Evolutionary conservation across 2,329 filamentous ascomycete genomes (phyloP).

Genomic region (Madurella fahalii): DNA sequence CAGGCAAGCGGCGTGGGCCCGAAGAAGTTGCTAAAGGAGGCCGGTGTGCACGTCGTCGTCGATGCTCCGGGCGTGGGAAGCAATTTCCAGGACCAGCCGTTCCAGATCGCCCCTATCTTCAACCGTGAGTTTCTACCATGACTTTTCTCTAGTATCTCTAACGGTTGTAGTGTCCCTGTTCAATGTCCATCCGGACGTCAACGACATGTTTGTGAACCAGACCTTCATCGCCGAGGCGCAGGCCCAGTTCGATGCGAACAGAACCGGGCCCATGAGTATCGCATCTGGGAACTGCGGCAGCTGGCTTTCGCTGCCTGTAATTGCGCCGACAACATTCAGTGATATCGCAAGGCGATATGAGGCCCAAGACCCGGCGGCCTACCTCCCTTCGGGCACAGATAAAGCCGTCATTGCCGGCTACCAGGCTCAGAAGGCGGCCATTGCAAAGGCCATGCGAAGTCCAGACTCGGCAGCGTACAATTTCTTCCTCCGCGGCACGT

Average conservation of each 20-base stretch:
- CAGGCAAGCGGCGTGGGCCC: slow-evolving; percentile 40
- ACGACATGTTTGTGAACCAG: slow-evolving; percentile 24
- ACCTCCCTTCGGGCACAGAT: slow-evolving; percentile 32
- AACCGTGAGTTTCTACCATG: slow-evolving; percentile 18
- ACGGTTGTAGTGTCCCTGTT: too few species aligned
- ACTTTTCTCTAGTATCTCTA: slow-evolving; percentile 10
- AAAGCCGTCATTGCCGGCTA: slow-evolving; percentile 36
- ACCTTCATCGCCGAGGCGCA: slow-evolving; percentile 27
- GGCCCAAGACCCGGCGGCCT: slow-evolving; percentile 31
- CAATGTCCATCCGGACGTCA: slow-evolving; percentile 18
- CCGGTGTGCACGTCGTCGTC: slow-evolving; percentile 47
- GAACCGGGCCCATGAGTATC: slow-evolving; percentile 27
- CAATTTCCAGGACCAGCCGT: slow-evolving; percentile 38
- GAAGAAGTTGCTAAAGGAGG: slow-evolving; percentile 29
- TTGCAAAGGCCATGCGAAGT: slow-evolving; percentile 23
- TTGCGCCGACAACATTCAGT: slow-evolving; percentile 26
- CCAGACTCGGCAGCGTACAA: slow-evolving; percentile 31
- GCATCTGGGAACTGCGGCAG: slow-evolving; percentile 26
- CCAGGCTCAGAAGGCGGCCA: slow-evolving; percentile 31
- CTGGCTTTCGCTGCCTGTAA: slow-evolving; percentile 31
- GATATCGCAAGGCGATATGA: slow-evolving; percentile 27
- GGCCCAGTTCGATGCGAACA: slow-evolving; percentile 24
- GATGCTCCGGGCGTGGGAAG: slow-evolving; percentile 59
- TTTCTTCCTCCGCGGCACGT: slow-evolving; percentile 28
- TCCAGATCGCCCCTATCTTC: slow-evolving; percentile 18